Evolutionary conservation across 163 green algal genomes (phyloP).

Genomic region (Scenedesmus sp.): DNA sequence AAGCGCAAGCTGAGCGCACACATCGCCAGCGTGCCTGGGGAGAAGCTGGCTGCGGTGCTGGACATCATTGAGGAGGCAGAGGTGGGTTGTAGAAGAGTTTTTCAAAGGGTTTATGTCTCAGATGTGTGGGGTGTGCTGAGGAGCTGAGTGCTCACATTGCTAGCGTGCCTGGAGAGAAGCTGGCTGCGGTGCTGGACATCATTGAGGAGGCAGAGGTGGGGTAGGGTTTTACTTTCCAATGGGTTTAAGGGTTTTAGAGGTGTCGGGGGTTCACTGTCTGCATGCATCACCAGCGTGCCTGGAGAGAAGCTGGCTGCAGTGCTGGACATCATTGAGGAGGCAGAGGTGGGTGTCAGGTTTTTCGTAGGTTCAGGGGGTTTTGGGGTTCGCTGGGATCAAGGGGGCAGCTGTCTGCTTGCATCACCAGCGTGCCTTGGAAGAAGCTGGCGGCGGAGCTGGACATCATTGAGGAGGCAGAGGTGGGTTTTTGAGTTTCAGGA

Average conservation of each 20-base stretch:
- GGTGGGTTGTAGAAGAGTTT: neutral
- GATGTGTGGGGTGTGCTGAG: neutral
- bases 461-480: slow-evolving; percentile 64
- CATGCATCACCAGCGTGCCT: slow-evolving; percentile 73
- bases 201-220: slow-evolving; percentile 47
- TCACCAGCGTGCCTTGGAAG: slow-evolving; percentile 78
- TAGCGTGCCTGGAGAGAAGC: slow-evolving; percentile 72
- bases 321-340: slow-evolving; percentile 61
- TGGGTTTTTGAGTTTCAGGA: neutral
- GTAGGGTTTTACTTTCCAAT: neutral
- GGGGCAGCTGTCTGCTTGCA: slow-evolving; percentile 63
- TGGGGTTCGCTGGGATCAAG: neutral
- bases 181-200: neutral
- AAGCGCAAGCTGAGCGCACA: slow-evolving; percentile 84
- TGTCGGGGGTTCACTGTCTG: slow-evolving; percentile 59
- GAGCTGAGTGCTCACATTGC: slow-evolving; percentile 78
- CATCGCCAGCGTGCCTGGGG: slow-evolving; percentile 73
- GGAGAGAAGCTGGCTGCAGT: slow-evolving; percentile 73
- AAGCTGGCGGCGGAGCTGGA: slow-evolving; percentile 63
- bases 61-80: slow-evolving; percentile 66
- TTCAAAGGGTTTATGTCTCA: neutral
- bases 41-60: slow-evolving; percentile 71
- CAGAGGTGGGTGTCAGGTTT: slow-evolving; percentile 22
- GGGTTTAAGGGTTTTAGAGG: neutral
- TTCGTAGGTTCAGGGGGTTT: neutral